phyloP scores from a whole-genome alignment of 2,329 filamentous ascomycete species.

The Epichloe amarillans region DNA sequence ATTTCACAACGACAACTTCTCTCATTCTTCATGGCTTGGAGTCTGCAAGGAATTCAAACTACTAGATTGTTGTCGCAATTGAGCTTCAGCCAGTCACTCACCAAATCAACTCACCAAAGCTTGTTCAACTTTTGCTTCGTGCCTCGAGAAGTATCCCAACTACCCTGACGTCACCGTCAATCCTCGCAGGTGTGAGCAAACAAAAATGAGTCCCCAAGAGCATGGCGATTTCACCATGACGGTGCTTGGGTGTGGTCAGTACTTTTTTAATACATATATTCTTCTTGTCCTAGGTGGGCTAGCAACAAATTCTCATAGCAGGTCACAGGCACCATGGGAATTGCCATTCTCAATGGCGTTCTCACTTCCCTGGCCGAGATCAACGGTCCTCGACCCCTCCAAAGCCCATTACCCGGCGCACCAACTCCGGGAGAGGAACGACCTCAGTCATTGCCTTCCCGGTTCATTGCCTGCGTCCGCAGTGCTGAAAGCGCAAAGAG shows the following conservation, averaged over 20 bases:
- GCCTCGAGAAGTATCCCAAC: neutral
- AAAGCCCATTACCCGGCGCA: conserved; percentile 27
- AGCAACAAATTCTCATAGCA: neutral
- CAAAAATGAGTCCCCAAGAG: conserved; percentile 14
- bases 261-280: neutral
- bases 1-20: neutral
- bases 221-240: conserved; percentile 54
- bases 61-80: neutral
- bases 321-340: conserved; percentile 62
- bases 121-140: neutral
- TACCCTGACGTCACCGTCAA: neutral
- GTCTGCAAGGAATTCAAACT: neutral
- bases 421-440: conserved; percentile 33
- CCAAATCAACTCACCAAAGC: neutral
- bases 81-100: neutral
- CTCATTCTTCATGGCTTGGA: neutral
- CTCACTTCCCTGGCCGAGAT: conserved; percentile 52
- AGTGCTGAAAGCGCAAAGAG: conserved; percentile 55
- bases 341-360: conserved; percentile 71
- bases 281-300: neutral
- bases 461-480: conserved; percentile 71
- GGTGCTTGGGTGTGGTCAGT: conserved; percentile 68
- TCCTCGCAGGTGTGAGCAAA: neutral
- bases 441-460: conserved; percentile 49
- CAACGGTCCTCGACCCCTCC: conserved; percentile 32